phyloP scores from a whole-genome alignment of 805 yeast genomes.

The Metschnikowia continentalis region DNA sequence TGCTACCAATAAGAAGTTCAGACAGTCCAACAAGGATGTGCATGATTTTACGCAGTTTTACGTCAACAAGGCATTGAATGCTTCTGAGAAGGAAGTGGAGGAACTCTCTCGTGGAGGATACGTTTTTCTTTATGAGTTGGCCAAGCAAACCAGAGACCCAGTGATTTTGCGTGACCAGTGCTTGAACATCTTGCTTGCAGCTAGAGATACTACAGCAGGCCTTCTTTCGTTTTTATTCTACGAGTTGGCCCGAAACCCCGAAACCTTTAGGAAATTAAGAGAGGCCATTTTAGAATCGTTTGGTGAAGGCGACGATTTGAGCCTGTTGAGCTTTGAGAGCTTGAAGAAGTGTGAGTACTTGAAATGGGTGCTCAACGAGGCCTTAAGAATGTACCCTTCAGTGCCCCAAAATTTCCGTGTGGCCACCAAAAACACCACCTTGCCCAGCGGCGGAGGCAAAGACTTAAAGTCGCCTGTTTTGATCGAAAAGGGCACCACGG shows the following conservation, averaged over 20 bases:
- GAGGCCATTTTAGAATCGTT: conserved; percentile 29
- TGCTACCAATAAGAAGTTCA: conserved; percentile 10
- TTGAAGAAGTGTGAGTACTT: conserved; percentile 47
- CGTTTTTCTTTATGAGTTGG: conserved; percentile 46
- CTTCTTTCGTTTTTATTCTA: conserved; percentile 43
- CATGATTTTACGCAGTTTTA: conserved; percentile 26
- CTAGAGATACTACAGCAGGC: conserved; percentile 54
- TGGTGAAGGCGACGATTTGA: conserved; percentile 33
- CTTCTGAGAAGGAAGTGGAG: conserved; percentile 29
- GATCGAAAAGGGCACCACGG: conserved; percentile 41
- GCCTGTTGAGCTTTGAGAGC: conserved; percentile 43
- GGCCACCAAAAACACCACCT: conserved; percentile 42
- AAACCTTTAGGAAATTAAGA: conserved; percentile 34
- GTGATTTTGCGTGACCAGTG: conserved; percentile 46
- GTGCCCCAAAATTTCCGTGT: conserved; percentile 48
- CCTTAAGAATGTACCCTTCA: conserved; percentile 47
- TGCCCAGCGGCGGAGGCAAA: conserved; percentile 50
- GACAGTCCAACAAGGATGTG: conserved; percentile 11
- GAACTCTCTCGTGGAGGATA: conserved; percentile 34
- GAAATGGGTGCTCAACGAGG: conserved; percentile 45
- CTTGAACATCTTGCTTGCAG: conserved; percentile 49
- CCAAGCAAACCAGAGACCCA: conserved; percentile 46
- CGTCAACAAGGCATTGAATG: conserved; percentile 34
- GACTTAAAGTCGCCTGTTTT: conserved; percentile 36
- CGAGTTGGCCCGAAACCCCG: conserved; percentile 43